Percentiles rank a stretch among this genome's conserved stretches.
These are phyloP conservation scores for Cryptosporidium sp. DNA, from an alignment of 169 alveolate genomes.

Conservation along the genomic window DNA sequence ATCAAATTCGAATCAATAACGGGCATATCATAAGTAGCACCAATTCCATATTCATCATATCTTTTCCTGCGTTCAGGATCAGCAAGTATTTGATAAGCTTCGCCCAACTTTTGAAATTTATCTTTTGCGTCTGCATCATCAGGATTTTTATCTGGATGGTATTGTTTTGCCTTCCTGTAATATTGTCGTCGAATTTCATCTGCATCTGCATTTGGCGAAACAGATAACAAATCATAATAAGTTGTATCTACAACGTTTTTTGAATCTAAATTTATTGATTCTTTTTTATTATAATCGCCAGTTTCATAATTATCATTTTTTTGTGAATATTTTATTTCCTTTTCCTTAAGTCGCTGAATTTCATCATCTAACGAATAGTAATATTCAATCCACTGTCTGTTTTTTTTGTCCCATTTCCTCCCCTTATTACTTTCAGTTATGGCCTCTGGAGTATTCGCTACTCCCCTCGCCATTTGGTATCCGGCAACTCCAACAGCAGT, in stretches of 20 bases:
- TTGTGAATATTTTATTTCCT: constrained; percentile 28
- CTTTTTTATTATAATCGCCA: not conserved
- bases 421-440: constrained; percentile 87
- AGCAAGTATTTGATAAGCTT: constrained; percentile 91
- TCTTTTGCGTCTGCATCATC: constrained; percentile 90
- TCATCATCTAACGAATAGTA: constrained; percentile 87
- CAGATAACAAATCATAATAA: constrained; percentile 85
- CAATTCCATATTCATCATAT: constrained; percentile 92
- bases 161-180: constrained; percentile 89
- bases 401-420: constrained; percentile 89
- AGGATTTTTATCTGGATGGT: constrained; percentile 95
- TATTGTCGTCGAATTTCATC: constrained; percentile 84
- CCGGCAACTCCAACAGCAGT: constrained; percentile 90
- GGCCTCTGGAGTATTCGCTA: constrained; percentile 90
- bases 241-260: constrained; percentile 86
- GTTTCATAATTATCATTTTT: constrained; percentile 16
- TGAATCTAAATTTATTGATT: not conserved
- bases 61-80: constrained; percentile 92
- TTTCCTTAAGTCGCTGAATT: constrained; percentile 76
- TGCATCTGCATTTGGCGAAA: constrained; percentile 85
- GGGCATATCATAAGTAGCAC: constrained; percentile 91
- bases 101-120: constrained; percentile 84
- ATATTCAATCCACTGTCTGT: constrained; percentile 85
- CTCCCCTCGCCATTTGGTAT: constrained; percentile 90
- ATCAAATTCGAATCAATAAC: constrained; percentile 87